Evolutionary conservation across 1,284 basidiomycete genomes (phyloP), one percentile per base, ranked within the genome.

Genomic region (Rhodotorula sp.): DNA sequence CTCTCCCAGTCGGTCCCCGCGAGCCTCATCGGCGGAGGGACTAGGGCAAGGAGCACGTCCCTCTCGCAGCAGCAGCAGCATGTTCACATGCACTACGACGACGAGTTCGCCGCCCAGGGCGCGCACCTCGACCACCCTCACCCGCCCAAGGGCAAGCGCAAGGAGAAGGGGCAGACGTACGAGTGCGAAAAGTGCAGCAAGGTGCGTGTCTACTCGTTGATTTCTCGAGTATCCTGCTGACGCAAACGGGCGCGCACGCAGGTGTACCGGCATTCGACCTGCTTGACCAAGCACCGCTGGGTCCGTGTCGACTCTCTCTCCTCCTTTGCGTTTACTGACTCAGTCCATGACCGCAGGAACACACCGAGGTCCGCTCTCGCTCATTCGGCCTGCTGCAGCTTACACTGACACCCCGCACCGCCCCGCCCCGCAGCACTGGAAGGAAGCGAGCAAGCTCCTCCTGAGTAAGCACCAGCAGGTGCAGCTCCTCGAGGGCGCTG

Each of bases 401-500:
- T 29, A 22, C 32, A 5, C n/a, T 25, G 36, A 10, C 13, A 22
- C 39, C 3, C 39, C 37, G 55, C 13, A 32, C 15, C 8, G 7
- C 22, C 13, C 0, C n/a, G n/a, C 29, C 55, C 32, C 9, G 9
- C 39, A 63, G 61, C 94, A 97, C 81, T 99, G 96, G 96, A 91
- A 92, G 63, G 93, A 95, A 82, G 92, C 94, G 0, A 93, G 91
- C 77, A 95, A 96, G 82, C 90, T 96, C 79, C 88, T 95, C 67
- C 86, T 97, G 78, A 92, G 90, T 83, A 99, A 98, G 84, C 96
- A 99, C 81, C 95, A 98, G 80, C 96, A 98, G 80, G 96, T 99
- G 2, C 96, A 98, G 81, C 85, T 98, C 68, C 89, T 99, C 63
- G 96, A 98, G 86, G 96, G 95, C 12, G 96, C 96, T 1, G 93